phyloP scores from a whole-genome alignment of 2,329 filamentous ascomycete genomes.

The Paraphaeosphaeria minitans region DNA sequence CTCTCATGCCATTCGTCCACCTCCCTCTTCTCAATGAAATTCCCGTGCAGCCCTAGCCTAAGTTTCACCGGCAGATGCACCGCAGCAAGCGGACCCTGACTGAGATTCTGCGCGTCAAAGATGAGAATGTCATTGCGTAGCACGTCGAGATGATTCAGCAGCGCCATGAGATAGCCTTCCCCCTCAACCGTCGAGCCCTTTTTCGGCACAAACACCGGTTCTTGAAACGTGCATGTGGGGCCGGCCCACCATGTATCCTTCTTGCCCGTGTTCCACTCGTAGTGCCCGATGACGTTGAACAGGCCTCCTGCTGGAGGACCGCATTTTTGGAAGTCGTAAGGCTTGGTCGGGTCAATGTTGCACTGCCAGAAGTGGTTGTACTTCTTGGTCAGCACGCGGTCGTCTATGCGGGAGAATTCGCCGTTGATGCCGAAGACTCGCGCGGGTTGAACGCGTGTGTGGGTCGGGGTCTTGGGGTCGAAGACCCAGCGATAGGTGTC shows the following conservation, averaged over 20 bases:
- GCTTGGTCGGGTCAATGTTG: conserved; percentile 42
- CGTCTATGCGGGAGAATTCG: conserved; percentile 55
- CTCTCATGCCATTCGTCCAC: conserved; percentile 37
- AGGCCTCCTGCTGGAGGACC: conserved; percentile 38
- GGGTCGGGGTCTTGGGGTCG: conserved; percentile 39
- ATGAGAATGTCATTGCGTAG: conserved; percentile 49
- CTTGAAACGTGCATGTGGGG: conserved; percentile 55
- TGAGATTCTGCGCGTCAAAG: conserved; percentile 49
- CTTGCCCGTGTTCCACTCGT: conserved; percentile 37
- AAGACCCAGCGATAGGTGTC: conserved; percentile 50
- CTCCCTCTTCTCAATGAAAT: conserved; percentile 39
- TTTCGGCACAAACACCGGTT: conserved; percentile 59
- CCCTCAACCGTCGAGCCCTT: conserved; percentile 51
- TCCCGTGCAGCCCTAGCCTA: conserved; percentile 40
- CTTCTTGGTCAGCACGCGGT: conserved; percentile 48
- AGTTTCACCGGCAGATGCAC: conserved; percentile 48
- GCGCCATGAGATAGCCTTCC: conserved; percentile 56
- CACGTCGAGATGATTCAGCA: conserved; percentile 51
- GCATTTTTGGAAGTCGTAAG: conserved; percentile 41
- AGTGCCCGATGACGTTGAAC: conserved; percentile 43
- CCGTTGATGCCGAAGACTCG: conserved; percentile 47
- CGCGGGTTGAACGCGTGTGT: conserved; percentile 35
- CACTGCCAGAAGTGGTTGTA: conserved; percentile 51
- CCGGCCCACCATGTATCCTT: conserved; percentile 45
- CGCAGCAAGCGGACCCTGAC: conserved; percentile 47